phyloP scores from a whole-genome alignment of 345 rosid species.

The Capsella bursapastoris region DNA sequence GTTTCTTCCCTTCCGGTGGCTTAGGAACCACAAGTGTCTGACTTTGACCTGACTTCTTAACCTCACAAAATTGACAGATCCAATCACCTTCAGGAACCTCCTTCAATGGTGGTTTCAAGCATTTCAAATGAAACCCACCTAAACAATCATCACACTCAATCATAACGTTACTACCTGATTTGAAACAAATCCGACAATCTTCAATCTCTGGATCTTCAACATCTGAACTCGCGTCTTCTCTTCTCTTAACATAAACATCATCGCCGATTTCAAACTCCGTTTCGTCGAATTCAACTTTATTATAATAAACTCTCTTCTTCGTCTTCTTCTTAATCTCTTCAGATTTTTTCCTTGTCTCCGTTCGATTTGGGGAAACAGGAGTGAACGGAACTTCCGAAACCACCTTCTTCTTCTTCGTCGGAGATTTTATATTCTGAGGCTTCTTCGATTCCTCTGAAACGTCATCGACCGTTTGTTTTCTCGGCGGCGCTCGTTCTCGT shows the following conservation, averaged over 20 bases:
- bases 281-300: constrained; percentile 71
- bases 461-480: constrained; percentile 4
- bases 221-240: constrained; percentile 73
- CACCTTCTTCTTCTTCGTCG: constrained; percentile 23
- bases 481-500: constrained; percentile 32
- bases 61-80: constrained; percentile 79
- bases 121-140: constrained; percentile 89
- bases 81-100: constrained; percentile 90
- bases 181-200: constrained; percentile 84
- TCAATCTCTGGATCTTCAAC: constrained; percentile 72
- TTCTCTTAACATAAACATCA: constrained; percentile 84
- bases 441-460: background rate
- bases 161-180: constrained; percentile 65
- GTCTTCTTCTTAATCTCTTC: constrained; percentile 15
- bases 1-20: constrained; percentile 71
- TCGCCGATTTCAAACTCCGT: constrained; percentile 77
- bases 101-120: constrained; percentile 80
- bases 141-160: constrained; percentile 90
- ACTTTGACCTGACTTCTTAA: constrained; percentile 52
- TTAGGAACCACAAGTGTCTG: constrained; percentile 52
- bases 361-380: constrained; percentile 60
- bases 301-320: constrained; percentile 68
- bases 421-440: background rate
- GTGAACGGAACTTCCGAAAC: constrained; percentile 46
- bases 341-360: constrained; percentile 47